A percentile compares a stretch with the other conserved stretches of the same genome.
These are phyloP conservation scores for Furcasterigmium sp. DNA, from an alignment of 2,329 filamentous ascomycete genomes.

Conservation along the genomic window DNA sequence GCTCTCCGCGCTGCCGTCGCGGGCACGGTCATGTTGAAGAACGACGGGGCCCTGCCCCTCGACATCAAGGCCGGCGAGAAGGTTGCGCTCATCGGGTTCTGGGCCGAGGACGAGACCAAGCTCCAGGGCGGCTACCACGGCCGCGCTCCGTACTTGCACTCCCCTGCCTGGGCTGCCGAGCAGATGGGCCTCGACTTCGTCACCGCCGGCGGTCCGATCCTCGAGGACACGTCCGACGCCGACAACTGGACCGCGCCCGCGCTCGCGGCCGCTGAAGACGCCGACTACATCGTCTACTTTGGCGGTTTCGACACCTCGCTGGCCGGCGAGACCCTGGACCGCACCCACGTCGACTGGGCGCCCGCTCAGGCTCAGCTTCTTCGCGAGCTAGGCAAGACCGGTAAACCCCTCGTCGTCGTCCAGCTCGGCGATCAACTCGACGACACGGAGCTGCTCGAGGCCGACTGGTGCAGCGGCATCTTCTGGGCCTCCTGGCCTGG, in stretches of 20 bases:
- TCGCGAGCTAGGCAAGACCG: slow-evolving; percentile 24
- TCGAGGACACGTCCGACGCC: slow-evolving; percentile 2
- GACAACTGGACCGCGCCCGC: slow-evolving; percentile 18
- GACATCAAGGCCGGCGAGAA: slow-evolving; percentile 14
- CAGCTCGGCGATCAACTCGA: slow-evolving; percentile 49
- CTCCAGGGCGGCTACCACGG: slow-evolving; percentile 1
- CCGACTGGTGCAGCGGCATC: slow-evolving; percentile 42
- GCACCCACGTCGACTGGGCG: slow-evolving; percentile 45
- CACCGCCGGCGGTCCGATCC: background rate
- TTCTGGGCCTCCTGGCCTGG: slow-evolving; percentile 56
- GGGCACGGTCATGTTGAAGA: slow-evolving; percentile 46
- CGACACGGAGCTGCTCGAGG: slow-evolving; percentile 37
- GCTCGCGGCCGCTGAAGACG: slow-evolving; percentile 30
- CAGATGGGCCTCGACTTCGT: slow-evolving; percentile 1
- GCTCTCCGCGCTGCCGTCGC: slow-evolving; percentile 48
- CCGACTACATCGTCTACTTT: slow-evolving; percentile 48
- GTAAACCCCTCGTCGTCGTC: slow-evolving; percentile 45
- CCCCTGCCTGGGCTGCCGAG: background rate
- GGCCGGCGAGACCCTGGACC: slow-evolving; percentile 47
- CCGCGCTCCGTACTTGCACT: background rate
- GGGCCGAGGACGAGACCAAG: background rate
- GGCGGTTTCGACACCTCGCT: slow-evolving; percentile 49
- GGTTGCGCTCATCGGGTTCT: slow-evolving; percentile 2
- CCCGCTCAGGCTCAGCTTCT: slow-evolving; percentile 46
- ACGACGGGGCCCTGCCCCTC: slow-evolving; percentile 44